Evolutionary conservation across 1,284 basidiomycete species (phyloP).

Genomic region (Naganishia albida): DNA sequence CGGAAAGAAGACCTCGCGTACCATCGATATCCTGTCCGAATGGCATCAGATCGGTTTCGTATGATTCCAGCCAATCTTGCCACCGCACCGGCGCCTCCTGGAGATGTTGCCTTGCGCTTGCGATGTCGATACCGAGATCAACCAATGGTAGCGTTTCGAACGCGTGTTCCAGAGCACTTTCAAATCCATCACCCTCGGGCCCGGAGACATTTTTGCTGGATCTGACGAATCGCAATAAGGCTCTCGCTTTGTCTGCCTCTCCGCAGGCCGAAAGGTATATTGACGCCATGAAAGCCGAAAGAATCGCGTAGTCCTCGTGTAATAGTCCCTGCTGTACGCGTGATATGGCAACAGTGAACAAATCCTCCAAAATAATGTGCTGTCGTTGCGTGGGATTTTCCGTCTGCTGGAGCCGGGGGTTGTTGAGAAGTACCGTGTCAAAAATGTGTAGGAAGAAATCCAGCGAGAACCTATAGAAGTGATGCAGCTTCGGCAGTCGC

Average conservation of each 20-base stretch:
- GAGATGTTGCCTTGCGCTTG: not conserved
- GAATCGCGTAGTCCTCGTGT: conserved; percentile 86
- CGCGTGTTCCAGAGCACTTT: not conserved
- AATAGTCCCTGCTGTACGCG: conserved; percentile 88
- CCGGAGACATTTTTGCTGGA: not conserved
- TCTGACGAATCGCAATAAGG: conserved; percentile 1
- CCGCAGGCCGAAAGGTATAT: conserved; percentile 7
- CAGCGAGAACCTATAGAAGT: conserved; percentile 99
- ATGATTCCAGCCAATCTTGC: conserved; percentile 12
- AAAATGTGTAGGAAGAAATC: conserved; percentile 98
- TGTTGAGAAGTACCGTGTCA: conserved; percentile 87
- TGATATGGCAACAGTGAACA: conserved; percentile 87
- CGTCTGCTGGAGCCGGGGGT: conserved; percentile 80
- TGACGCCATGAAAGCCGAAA: conserved; percentile 59
- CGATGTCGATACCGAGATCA: not conserved
- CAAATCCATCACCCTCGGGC: not conserved
- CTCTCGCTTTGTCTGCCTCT: not conserved
- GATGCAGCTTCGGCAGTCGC: conserved; percentile 88
- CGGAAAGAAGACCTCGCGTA: not conserved
- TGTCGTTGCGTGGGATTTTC: conserved; percentile 74
- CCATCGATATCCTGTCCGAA: not conserved
- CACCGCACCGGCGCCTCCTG: not conserved
- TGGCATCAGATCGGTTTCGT: not conserved
- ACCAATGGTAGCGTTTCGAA: not conserved
- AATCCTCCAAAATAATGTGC: conserved; percentile 80